Evolutionary conservation across 768 basidiomycete genomes (phyloP), one percentile per base, ranked within the genome.

Genomic region (Kwoniella sp.): DNA sequence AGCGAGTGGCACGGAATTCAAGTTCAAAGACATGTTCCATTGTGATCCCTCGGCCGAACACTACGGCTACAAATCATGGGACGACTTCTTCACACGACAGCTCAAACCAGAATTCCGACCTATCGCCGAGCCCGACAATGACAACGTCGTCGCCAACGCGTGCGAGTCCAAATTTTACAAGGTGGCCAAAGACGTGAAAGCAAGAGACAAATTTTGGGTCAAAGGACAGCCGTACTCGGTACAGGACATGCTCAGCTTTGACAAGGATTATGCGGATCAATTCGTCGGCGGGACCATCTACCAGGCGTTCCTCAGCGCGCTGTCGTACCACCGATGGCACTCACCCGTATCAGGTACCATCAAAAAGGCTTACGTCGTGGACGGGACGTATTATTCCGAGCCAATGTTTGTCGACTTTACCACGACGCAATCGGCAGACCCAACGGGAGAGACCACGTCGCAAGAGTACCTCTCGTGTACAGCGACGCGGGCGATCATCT

Each of bases 301-400:
- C 75, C 87, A 88, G 70, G 86, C 84, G 0, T 87, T 87, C 78
- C 83, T 89, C 65, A 82, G 82, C 58, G 82, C 86, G 2, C 69
- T 83, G 28, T 82, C 83, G 30, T 89, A 87, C 69, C 88, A 88
- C 70, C 85, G 87, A 67, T 88, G 87, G 87, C 86, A 86, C 75
- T 79, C 82, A 55, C 88, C 88, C 61, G 83, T 88, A 12, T 80
- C 82, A 69, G 84, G 73, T 12, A 82, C 82, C n/a, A 71, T 83
- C 41, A 76, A 86, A 17, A 85, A 85, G 8, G 85, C 86, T 1
- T 84, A 68, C 31, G 57, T 80, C 22, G 72, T 82, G 15, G 66
- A 72, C 15, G 81, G 81, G 20, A 79, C 80, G 2, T 82, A 82
- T 67, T 82, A 71, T 56, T 72, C 70, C 31, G 79, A 82, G 59